Evolutionary conservation across 371 early-diverging fungal species (phyloP), one percentile per base, ranked within the genome.

Genomic region (Syncephalis fuscata): DNA sequence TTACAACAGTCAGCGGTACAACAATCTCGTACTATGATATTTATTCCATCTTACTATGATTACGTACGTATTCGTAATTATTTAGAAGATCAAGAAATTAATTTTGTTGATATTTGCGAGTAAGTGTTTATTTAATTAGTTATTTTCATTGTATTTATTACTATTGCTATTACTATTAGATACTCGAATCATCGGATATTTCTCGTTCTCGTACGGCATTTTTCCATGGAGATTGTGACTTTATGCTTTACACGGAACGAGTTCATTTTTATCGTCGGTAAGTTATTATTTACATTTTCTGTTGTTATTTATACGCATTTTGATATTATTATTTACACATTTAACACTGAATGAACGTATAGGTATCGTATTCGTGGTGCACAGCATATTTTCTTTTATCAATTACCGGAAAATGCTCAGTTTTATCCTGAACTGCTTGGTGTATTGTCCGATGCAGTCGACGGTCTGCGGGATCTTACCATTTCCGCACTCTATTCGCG

Each of bases 21-120:
- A 19, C 76, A 80, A 62, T 67, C 73, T 16, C 83, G 86, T 61
- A 78, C 83, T 43, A 63, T 91, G 57, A 73, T 98, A 39, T 86
- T 88, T 62, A 76, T 92, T 7, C 86, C 96, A n/a, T 84, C 85
- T 10, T 98, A 95, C 59, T 91, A 94, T 67, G 98, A 98, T 55
- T 98, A 81, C 72, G 86, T 94, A 9, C 72, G 91, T 7, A 49
- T 98, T 23, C 71, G 93, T 40, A 93, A 93, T 55, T 80, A 84
- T 55, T 66, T 90, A 49, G 68, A 78, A 37, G 82, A 86, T 52
- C 76, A 76, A 58, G 68, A 68, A 48, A 78, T 72, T 56, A 71
- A 76, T 3, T 85, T 85, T 59, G 80, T 69, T 7, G 67, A 74
- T 16, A 72, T 89, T 17, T 84, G 76, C 49, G 91, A 88, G 68